A percentile compares a stretch with the other conserved stretches of the same genome.
Evolutionary conservation across 164 flowering plant genomes (phyloP).

Genomic region (Hamamelis virginiana): DNA sequence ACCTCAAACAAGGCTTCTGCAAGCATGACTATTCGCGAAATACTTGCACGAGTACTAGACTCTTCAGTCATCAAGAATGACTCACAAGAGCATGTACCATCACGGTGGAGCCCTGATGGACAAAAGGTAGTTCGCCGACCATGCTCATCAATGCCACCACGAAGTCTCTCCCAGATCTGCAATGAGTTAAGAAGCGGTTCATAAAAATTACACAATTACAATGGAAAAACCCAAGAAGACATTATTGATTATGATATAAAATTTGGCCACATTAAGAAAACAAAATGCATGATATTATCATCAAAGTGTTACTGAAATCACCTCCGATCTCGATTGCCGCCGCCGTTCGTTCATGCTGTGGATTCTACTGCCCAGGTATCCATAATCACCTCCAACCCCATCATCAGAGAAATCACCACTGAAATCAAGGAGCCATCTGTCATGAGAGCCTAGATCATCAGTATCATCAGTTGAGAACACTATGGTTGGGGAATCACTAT

Average conservation of each 20-base stretch:
- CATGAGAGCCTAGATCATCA: constrained; percentile 50
- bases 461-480: constrained; percentile 48
- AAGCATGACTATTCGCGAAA: constrained; percentile 82
- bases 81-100: constrained; percentile 79
- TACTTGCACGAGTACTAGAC: constrained; percentile 63
- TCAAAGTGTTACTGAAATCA: constrained; percentile 15
- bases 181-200: constrained; percentile 2
- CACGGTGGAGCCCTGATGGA: constrained; percentile 68
- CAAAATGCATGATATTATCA: too few relatives aligned
- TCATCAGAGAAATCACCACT: constrained; percentile 51
- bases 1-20: constrained; percentile 96
- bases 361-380: constrained; percentile 43
- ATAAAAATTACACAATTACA: background rate
- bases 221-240: background rate
- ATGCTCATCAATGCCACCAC: constrained; percentile 43
- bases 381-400: constrained; percentile 42
- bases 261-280: background rate
- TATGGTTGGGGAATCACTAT: constrained; percentile 45
- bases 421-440: constrained; percentile 73
- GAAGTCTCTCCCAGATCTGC: constrained; percentile 77
- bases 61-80: constrained; percentile 46
- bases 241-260: background rate
- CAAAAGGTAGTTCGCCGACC: constrained; percentile 42
- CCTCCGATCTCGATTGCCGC: constrained; percentile 73
- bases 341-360: constrained; percentile 42